phyloP scores from a whole-genome alignment of 2,329 filamentous ascomycete genomes.

The Fusarium heterosporum region DNA sequence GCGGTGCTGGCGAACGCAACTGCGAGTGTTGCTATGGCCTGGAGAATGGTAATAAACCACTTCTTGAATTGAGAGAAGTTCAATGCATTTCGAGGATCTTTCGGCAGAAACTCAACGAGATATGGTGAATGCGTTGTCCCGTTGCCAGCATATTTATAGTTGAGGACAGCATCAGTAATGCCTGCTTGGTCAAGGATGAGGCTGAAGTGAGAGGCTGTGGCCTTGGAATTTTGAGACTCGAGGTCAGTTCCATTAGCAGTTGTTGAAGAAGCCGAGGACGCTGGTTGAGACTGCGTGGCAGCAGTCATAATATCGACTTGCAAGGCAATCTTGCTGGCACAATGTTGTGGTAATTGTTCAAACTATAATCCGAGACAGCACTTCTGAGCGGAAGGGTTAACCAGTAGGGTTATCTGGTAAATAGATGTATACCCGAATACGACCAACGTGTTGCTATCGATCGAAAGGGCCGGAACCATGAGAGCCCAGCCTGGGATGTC shows the following conservation, averaged over 20 bases:
- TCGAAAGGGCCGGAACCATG: neutral
- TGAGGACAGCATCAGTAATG: slow-evolving; percentile 67
- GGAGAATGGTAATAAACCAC: slow-evolving; percentile 73
- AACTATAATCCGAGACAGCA: neutral
- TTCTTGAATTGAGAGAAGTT: slow-evolving; percentile 67
- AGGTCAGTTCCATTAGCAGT: slow-evolving; percentile 51
- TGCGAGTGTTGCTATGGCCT: slow-evolving; percentile 74
- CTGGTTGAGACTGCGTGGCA: slow-evolving; percentile 38
- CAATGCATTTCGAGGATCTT: slow-evolving; percentile 76
- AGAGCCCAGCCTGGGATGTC: neutral
- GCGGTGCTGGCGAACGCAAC: slow-evolving; percentile 78
- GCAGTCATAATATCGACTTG: slow-evolving; percentile 9
- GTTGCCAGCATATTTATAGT: slow-evolving; percentile 66
- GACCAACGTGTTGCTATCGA: neutral
- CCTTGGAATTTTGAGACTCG: slow-evolving; percentile 55
- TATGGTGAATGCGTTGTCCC: slow-evolving; percentile 77
- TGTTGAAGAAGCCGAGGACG: slow-evolving; percentile 40
- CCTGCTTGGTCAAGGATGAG: slow-evolving; percentile 69
- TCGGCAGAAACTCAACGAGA: slow-evolving; percentile 73
- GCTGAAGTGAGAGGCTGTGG: slow-evolving; percentile 59
- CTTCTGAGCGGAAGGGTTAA: neutral
- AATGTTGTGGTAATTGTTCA: neutral
- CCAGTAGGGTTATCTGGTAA: neutral
- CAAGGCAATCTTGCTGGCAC: neutral
- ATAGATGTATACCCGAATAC: neutral